Percentiles rank a stretch among this genome's conserved stretches.
phyloP scores from a whole-genome alignment of 148 eudicot genomes.

The Camellia japonica region DNA sequence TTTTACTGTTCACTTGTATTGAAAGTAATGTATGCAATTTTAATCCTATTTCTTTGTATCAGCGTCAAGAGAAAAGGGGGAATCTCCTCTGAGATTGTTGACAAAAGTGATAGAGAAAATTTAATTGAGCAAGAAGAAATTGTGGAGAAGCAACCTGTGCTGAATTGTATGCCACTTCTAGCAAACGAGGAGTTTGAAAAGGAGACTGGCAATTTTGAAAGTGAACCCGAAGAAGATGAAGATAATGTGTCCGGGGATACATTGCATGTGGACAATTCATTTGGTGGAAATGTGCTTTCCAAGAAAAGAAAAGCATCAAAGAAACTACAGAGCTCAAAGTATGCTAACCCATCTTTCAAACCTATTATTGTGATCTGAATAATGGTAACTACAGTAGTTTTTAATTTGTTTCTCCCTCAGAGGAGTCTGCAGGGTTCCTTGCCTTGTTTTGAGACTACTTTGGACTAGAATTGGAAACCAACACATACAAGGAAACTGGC shows the following conservation, averaged over 20 bases:
- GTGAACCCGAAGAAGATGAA: conserved; percentile 43
- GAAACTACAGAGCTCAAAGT: conserved; percentile 46
- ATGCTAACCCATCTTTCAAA: conserved; percentile 17
- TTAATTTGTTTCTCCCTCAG: no score
- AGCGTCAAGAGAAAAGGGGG: conserved; percentile 60
- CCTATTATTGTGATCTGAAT: not conserved
- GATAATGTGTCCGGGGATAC: conserved; percentile 22
- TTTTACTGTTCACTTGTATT: not conserved
- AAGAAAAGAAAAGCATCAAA: conserved; percentile 69
- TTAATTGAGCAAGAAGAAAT: conserved; percentile 28
- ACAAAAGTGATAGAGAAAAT: conserved; percentile 26
- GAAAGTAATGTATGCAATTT: not conserved
- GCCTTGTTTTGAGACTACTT: no score
- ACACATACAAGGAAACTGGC: not conserved
- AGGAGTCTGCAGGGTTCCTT: not conserved
- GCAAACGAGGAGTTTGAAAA: conserved; percentile 57
- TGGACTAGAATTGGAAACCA: not conserved
- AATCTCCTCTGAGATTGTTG: conserved; percentile 15
- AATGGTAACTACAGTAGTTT: not conserved
- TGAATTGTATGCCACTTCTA: conserved; percentile 44
- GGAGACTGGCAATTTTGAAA: conserved; percentile 49
- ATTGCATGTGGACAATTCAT: conserved; percentile 22
- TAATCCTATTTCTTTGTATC: conserved; percentile 12
- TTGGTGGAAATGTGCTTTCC: conserved; percentile 26
- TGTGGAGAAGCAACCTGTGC: conserved; percentile 41